phyloP scores from a whole-genome alignment of 2,329 filamentous ascomycete species.

The Cadophora luteo-olivacea region DNA sequence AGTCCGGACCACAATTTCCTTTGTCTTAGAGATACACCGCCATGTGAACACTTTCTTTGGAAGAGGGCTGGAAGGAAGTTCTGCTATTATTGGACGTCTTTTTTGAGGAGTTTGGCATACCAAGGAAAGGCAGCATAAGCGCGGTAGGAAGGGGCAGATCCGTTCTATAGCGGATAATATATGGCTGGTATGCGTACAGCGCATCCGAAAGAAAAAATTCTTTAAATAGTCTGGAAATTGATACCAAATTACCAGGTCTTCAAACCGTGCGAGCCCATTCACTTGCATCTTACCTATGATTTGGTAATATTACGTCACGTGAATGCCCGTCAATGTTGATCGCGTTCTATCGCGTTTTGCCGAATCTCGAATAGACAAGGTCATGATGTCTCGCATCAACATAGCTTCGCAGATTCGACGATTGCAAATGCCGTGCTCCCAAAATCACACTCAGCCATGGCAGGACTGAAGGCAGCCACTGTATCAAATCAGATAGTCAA shows the following conservation, averaged over 20 bases:
- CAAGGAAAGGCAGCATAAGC: slow-evolving; percentile 37
- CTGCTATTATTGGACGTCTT: slow-evolving; percentile 26
- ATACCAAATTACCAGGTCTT: background rate
- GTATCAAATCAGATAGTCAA: slow-evolving; percentile 50
- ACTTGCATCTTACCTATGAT: background rate
- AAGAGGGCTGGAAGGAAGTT: slow-evolving; percentile 21
- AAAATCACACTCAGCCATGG: slow-evolving; percentile 29
- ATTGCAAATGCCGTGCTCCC: slow-evolving; percentile 2
- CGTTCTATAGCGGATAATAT: slow-evolving; percentile 17
- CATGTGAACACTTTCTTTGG: slow-evolving; percentile 28
- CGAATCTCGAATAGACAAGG: background rate
- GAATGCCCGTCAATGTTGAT: background rate
- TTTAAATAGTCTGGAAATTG: slow-evolving; percentile 1
- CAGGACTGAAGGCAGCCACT: slow-evolving; percentile 53
- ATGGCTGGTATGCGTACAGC: background rate
- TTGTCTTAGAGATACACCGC: slow-evolving; percentile 37
- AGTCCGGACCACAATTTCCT: slow-evolving; percentile 25
- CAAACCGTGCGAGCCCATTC: background rate
- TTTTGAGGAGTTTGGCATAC: slow-evolving; percentile 40
- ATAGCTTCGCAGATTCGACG: background rate
- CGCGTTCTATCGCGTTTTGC: slow-evolving; percentile 3
- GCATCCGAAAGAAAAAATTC: background rate
- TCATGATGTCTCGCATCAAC: background rate
- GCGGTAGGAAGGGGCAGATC: slow-evolving; percentile 47
- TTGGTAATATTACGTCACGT: background rate